Evolutionary conservation across 495 filamentous ascomycete species (phyloP).

Genomic region (Penicillium cataractarum): DNA sequence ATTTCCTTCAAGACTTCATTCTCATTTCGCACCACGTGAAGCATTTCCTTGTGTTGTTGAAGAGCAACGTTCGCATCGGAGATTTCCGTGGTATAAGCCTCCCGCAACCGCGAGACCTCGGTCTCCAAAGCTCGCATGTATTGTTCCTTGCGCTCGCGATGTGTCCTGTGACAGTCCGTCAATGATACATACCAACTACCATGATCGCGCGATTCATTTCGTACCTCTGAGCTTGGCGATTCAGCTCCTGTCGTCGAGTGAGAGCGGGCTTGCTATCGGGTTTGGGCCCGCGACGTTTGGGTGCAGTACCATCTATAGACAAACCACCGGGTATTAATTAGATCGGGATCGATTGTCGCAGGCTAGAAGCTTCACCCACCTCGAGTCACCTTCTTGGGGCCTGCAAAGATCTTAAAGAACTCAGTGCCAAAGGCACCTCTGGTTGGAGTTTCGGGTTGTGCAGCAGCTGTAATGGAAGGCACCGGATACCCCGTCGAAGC

Average conservation of each 20-base stretch:
- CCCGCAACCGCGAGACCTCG: constrained; percentile 74
- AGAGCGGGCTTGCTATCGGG: constrained; percentile 94
- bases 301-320: constrained; percentile 73
- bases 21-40: constrained; percentile 54
- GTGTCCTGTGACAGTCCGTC: constrained; percentile 61
- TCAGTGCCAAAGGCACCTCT: constrained; percentile 36
- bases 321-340: constrained; percentile 1
- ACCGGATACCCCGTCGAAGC: constrained; percentile 19
- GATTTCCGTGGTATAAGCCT: constrained; percentile 48
- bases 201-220: neutral
- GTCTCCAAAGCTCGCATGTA: constrained; percentile 94
- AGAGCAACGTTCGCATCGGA: constrained; percentile 40
- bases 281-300: constrained; percentile 91
- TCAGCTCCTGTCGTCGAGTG: constrained; percentile 92
- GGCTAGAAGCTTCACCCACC: constrained; percentile 27
- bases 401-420: constrained; percentile 43
- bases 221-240: constrained; percentile 94
- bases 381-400: constrained; percentile 41
- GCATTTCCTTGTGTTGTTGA: constrained; percentile 47
- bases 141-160: constrained; percentile 94
- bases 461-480: constrained; percentile 18
- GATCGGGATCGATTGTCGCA: neutral
- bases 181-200: neutral
- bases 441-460: constrained; percentile 32
- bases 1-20: constrained; percentile 77